Base-by-base conservation (phyloP, 2,329 filamentous ascomycete genomes). In the Botrytis hyacinthi region DNA sequence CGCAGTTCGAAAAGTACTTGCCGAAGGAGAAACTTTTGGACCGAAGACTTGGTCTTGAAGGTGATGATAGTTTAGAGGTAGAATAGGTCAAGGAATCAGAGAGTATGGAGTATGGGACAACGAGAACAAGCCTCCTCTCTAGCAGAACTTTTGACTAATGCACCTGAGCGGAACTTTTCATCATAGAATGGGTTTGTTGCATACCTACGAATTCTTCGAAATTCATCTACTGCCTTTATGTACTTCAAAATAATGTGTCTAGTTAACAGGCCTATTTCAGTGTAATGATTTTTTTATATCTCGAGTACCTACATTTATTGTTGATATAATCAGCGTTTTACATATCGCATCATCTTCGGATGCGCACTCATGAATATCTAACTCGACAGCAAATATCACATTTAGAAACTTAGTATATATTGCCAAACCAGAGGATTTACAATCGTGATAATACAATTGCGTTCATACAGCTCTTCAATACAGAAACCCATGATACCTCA, bases 21-120 rank as follows among this genome's bases (percentile, higher is more conserved):
- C 48, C 16, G 35, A 42, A 16, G 35, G 66, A 44, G 73, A 73
- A 14, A 77, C 73, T n/a, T 78, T 77, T 74, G 77, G 77, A 1
- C 76, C 73, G 18, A 68, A 61, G 32, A 74, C 59, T 60, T 77
- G 75, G 76, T n/a, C 57, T 22, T 70, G 6, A n/a, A 37, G 18
- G 32, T 29, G 26, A 22, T 12, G 26, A 40, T 22, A 6, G 14
- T n/a, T 9, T 42, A 16, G 9, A 54, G 26, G 14, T 54, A 5
- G 26, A 10, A 48, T 9, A 3, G 7, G 16, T 22, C 8, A 16
- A 57, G 32, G n/a, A 6, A 22, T 1, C 2, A 32, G 29, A 16
- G 26, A 42, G 9, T 9, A 26, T 22, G 42, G 26, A 9, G 18
- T 40, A 40, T 35, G 65, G 14, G 32, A 9, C n/a, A 3, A 29